Evolutionary conservation across 257 asterid species (phyloP), one percentile per base, ranked within the genome.

Genomic region (Rubia yunnanensis): DNA sequence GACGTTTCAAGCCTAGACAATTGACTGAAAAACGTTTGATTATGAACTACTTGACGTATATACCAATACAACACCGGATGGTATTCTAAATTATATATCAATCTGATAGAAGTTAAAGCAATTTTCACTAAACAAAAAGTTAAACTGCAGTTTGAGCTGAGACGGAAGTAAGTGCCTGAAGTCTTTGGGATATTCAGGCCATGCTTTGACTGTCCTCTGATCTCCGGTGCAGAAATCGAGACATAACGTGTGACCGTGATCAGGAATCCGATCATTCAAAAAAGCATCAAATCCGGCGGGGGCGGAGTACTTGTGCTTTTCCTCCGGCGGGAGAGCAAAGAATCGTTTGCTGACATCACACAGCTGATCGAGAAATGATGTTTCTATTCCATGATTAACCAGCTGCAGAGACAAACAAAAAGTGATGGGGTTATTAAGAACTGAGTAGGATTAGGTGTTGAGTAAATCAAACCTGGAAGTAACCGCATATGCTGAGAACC

Each of bases 241-340:
- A 71, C 46, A 71, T 64, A 81, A 53, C 9, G 81, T 44, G 8
- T 76, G 76, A 14, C 61, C 77, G 81, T 77, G 73, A 53, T 78
- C 78, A 1, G 74, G 69, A 14, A 61, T 35, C 36, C 59, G 64
- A 72, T 78, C 86, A 38, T 65, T 78, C 3, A 79, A 77, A 48
- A 76, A 81, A 56, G 83, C 83, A 49, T 78, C 81, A 35, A 61
- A 3, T 6, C 72, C 74, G 60, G 72, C 78, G 2, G 66, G 57
- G 65, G 79, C 67, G 20, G 78, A 72, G 56, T 60, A 61, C 41
- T 71, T 73, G 71, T 70, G 41, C 61, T 78, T 81, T 80, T 82
- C 84, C 52, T 76, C 84, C 65, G 60, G 65, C 34, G 86, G 84
- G 28, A 82, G 82, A 15, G 64, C 60, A 11, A 82, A 78, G 65